Conservation (phyloP, 352 stramenopile species). For the Phytophthora chlamydospora region DNA sequence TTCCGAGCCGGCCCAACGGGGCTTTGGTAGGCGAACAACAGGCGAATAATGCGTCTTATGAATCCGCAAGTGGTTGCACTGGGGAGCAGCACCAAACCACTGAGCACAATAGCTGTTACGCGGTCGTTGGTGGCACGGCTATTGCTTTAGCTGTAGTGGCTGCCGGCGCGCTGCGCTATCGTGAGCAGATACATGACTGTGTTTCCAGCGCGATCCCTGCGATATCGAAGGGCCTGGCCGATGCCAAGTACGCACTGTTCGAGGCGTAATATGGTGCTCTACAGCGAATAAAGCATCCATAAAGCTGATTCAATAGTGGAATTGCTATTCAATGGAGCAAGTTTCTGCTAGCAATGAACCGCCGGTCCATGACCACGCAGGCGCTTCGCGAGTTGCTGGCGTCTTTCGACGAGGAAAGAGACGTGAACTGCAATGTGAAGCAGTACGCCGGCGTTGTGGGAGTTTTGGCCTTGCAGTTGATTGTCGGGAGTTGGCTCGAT, state of each 20-base stretch:
- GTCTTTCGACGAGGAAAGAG: constrained; percentile 13
- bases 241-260: constrained; percentile 74
- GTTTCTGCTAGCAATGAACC: constrained; percentile 72
- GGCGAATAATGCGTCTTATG: constrained; percentile 4
- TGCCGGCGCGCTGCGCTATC: constrained; percentile 53
- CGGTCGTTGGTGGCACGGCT: constrained; percentile 55
- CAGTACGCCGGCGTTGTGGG: constrained; percentile 43
- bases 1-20: background rate
- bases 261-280: constrained; percentile 39
- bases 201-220: constrained; percentile 45
- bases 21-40: constrained; percentile 8
- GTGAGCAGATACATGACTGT: constrained; percentile 53
- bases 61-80: constrained; percentile 7
- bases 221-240: constrained; percentile 63
- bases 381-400: constrained; percentile 33
- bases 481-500: too few species aligned
- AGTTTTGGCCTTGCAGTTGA: constrained; percentile 54
- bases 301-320: constrained; percentile 8
- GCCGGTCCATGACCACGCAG: constrained; percentile 33
- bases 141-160: constrained; percentile 53
- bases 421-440: constrained; percentile 1
- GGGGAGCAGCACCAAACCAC: background rate
- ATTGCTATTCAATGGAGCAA: constrained; percentile 64
- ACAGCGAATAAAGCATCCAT: constrained; percentile 3
- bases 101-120: constrained; percentile 37